Percentiles rank a stretch among this genome's conserved stretches.
These are phyloP conservation scores for Carex cristatella DNA, from an alignment of 176 grass and related monocot genomes.

Conservation along the genomic window DNA sequence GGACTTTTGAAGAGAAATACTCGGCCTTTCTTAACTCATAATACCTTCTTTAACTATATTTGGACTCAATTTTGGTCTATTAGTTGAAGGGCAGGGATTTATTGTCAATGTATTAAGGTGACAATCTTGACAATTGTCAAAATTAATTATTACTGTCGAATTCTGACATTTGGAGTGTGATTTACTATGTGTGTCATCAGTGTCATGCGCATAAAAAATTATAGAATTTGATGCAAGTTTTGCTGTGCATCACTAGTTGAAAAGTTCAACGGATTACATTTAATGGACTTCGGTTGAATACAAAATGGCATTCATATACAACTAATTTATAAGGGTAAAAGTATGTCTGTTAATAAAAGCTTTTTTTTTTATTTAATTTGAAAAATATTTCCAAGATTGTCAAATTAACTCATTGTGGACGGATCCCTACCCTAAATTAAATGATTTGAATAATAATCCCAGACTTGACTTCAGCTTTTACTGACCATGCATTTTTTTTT, in stretches of 20 bases:
- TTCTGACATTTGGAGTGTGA: neutral
- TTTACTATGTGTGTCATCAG: neutral
- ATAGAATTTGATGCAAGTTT: neutral
- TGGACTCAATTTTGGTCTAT: neutral
- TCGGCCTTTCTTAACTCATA: neutral
- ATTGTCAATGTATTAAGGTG: neutral
- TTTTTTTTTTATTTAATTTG: too few species aligned
- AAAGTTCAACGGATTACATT: neutral
- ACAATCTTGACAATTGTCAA: neutral
- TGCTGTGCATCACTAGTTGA: neutral
- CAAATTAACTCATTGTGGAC: too few species aligned
- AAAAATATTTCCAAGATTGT: too few species aligned
- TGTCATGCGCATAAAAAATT: neutral
- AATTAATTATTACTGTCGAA: neutral
- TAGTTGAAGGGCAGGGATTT: neutral
- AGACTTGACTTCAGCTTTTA: too few species aligned
- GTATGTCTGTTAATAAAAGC: too few species aligned
- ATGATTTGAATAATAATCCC: too few species aligned
- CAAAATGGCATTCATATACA: too few species aligned
- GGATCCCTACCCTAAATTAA: too few species aligned
- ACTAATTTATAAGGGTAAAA: too few species aligned
- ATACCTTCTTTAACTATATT: neutral
- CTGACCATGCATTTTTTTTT: too few species aligned
- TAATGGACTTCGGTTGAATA: neutral
- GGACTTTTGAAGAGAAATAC: neutral